Evolutionary conservation across 225 moss, liverwort and hornwort species (phyloP).

Genomic region (Bryoerythrophyllum caledonicum): DNA sequence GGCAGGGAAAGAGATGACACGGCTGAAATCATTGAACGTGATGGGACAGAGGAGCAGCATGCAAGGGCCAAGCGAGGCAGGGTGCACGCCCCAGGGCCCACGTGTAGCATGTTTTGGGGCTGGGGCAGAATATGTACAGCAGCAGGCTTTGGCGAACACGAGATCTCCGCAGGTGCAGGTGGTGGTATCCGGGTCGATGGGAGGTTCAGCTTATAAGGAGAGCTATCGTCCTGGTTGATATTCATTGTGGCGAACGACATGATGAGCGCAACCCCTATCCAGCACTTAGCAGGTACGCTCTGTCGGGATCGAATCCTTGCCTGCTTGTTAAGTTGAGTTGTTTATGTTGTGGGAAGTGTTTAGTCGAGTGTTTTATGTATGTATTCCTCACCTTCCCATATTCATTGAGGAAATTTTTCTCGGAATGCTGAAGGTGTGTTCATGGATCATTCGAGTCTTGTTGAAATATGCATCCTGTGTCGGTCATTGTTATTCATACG

Average conservation of each 20-base stretch:
- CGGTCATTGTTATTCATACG: background rate
- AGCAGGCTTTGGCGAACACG: conserved; percentile 13
- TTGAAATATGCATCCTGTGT: background rate
- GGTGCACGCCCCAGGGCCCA: conserved; percentile 39
- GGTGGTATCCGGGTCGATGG: conserved; percentile 37
- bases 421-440: background rate
- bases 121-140: conserved; percentile 26
- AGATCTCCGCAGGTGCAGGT: conserved; percentile 38
- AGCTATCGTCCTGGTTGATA: conserved; percentile 19
- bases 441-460: background rate
- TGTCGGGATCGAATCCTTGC: background rate
- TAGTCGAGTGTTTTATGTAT: background rate
- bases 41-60: conserved; percentile 46
- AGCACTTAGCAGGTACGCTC: conserved; percentile 23
- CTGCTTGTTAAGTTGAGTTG: background rate
- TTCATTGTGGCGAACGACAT: background rate
- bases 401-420: background rate
- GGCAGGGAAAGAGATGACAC: conserved; percentile 56
- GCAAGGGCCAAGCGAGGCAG: conserved; percentile 30
- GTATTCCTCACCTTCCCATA: too few relatives aligned
- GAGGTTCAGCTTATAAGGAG: conserved; percentile 12
- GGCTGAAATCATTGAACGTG: conserved; percentile 57
- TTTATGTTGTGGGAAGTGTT: background rate
- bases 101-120: conserved; percentile 38
- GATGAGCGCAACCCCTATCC: conserved; percentile 11